Evolutionary conservation across 2,329 filamentous ascomycete species (phyloP).

Genomic region (Penicillium griseofulvum): DNA sequence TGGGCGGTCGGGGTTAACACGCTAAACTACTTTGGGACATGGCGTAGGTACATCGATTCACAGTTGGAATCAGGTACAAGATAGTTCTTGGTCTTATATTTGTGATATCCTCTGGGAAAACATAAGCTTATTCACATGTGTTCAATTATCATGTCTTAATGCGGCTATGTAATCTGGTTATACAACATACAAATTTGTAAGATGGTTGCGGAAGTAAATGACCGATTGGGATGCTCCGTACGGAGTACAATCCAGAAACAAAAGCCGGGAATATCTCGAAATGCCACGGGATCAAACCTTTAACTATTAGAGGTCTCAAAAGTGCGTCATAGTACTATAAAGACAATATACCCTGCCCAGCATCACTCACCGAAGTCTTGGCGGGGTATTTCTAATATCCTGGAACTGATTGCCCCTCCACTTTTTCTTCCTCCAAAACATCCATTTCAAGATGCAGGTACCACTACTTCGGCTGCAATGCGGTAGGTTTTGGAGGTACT

Average conservation of each 20-base stretch:
- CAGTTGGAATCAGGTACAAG: neutral
- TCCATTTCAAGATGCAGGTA: slow-evolving; percentile 60
- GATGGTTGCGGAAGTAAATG: neutral
- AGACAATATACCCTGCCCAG: neutral
- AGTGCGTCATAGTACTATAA: neutral
- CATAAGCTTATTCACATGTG: too few species aligned
- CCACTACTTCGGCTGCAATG: slow-evolving; percentile 74
- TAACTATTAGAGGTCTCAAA: neutral
- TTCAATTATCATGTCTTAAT: neutral
- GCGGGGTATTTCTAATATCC: slow-evolving; percentile 23
- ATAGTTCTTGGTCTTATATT: neutral
- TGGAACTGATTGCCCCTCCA: slow-evolving; percentile 15
- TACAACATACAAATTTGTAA: neutral
- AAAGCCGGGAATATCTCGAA: neutral
- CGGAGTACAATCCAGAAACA: neutral
- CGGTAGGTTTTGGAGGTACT: slow-evolving; percentile 45
- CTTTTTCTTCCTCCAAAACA: slow-evolving; percentile 6
- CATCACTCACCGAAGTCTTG: slow-evolving; percentile 24
- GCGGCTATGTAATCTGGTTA: neutral
- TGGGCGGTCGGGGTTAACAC: slow-evolving; percentile 7
- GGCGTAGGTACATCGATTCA: neutral
- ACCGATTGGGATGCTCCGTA: neutral
- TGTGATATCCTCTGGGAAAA: fast-evolving
- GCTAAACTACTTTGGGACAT: slow-evolving; percentile 8
- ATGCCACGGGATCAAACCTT: neutral